A percentile compares a stretch with the other conserved stretches of the same genome.
Evolutionary conservation across 345 rosid species (phyloP).

Genomic region (Lenwebbia sp.): DNA sequence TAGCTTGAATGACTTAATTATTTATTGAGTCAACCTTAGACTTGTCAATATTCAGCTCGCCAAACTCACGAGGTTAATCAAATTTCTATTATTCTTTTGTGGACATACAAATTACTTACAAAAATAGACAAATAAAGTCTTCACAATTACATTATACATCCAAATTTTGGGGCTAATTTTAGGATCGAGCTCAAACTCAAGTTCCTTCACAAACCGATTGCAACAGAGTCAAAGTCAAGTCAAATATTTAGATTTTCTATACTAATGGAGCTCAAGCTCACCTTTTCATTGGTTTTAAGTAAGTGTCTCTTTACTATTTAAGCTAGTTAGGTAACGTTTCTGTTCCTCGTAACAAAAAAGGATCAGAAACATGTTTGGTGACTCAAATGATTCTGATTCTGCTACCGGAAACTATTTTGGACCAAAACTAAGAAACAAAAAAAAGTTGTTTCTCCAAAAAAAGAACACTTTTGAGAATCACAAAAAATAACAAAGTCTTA

Average conservation of each 20-base stretch:
- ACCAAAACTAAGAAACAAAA: too few relatives aligned
- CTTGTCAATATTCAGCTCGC: background rate
- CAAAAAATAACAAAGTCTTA: too few relatives aligned
- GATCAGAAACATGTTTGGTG: too few relatives aligned
- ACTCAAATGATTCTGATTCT: too few relatives aligned
- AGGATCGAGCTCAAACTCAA: background rate
- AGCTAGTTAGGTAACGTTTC: too few relatives aligned
- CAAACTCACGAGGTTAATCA: background rate
- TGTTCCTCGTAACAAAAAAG: too few relatives aligned
- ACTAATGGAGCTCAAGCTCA: background rate
- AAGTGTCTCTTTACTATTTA: background rate
- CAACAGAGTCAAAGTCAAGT: background rate
- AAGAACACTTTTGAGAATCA: too few relatives aligned
- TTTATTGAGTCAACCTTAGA: background rate
- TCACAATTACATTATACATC: background rate
- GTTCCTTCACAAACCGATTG: background rate
- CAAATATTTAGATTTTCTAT: background rate
- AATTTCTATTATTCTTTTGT: background rate
- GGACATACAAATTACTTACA: background rate
- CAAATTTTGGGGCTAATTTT: background rate
- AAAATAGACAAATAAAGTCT: background rate
- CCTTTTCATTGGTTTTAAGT: background rate
- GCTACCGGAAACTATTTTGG: too few relatives aligned
- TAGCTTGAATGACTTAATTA: background rate
- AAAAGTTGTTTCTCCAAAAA: too few relatives aligned